Percentiles rank a stretch among this genome's conserved stretches.
phyloP scores from a whole-genome alignment of 805 yeast genomes.

The Pichia membranifaciens region DNA sequence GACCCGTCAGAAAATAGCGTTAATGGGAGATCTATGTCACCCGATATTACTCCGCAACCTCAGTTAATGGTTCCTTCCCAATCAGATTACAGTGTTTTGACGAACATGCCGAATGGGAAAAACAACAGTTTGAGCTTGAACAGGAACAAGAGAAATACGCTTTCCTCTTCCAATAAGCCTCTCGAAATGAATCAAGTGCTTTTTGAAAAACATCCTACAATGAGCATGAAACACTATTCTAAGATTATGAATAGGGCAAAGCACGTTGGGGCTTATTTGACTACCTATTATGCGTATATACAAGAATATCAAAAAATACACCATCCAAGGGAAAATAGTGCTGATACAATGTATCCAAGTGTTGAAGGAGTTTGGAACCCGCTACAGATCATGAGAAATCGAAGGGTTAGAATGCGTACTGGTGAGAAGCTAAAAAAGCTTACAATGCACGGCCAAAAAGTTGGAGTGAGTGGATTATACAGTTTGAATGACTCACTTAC shows the following conservation, averaged over 20 bases:
- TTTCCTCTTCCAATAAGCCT: too few species aligned
- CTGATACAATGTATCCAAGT: slow-evolving; percentile 33
- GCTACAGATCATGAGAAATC: slow-evolving; percentile 70
- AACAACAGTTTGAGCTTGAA: neutral
- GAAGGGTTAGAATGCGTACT: slow-evolving; percentile 50
- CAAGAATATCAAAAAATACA: slow-evolving; percentile 35
- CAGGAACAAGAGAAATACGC: neutral
- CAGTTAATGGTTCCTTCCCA: neutral
- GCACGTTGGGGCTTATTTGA: slow-evolving; percentile 29
- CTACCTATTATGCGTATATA: slow-evolving; percentile 43
- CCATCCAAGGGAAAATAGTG: slow-evolving; percentile 20
- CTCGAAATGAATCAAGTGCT: neutral
- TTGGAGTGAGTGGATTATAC: slow-evolving; percentile 28
- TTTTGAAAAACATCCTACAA: slow-evolving; percentile 4
- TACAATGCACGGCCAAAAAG: slow-evolving; percentile 7
- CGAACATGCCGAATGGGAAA: neutral
- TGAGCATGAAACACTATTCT: slow-evolving; percentile 23
- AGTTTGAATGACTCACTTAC: neutral
- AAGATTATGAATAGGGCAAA: slow-evolving; percentile 9
- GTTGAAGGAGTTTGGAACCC: slow-evolving; percentile 77
- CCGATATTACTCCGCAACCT: neutral
- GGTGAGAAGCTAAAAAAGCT: slow-evolving; percentile 40
- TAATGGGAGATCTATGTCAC: neutral
- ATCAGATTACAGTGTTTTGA: slow-evolving; percentile 5
- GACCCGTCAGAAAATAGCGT: neutral